Evolutionary conservation across 257 asterid genomes (phyloP), one percentile per base, ranked within the genome.

Genomic region (Ehretia macrophylla): DNA sequence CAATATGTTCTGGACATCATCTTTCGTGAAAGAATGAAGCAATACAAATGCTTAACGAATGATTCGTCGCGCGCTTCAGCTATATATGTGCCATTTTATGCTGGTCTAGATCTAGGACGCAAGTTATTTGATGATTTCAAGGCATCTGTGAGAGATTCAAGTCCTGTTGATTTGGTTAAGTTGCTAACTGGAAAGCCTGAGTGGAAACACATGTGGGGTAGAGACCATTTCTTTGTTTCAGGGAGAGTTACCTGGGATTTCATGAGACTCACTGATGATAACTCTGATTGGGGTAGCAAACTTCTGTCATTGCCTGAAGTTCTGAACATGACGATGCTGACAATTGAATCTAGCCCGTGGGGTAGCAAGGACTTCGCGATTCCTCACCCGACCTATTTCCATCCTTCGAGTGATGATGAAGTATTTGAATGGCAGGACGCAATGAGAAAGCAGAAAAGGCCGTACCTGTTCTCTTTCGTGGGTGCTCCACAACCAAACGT

Each of bases 301-400:
- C 47, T 42, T 10, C 8, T 42, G 16, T 42, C 47, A 42, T 10
- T 42, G 16, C 47, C 47, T 14, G 47, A 42, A 42, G 47, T 42
- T 42, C 47, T 42, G 1, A 42, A 42, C 47, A 42, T 42, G 47
- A 42, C 47, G 8, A 42, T 42, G 47, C 47, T 42, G 14, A 42
- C 47, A 49, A 49, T 56, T 56, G 60, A 56, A 56, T 56, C 60
- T 2, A 56, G 60, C 14, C 60, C 60, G 1, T 27, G 45, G 42
- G 16, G 60, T 10, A 56, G 16, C 11, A 56, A 56, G 5, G 45
- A 32, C 20, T 23, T 56, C 20, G 46, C 60, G 4, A 17, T 56
- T 56, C 60, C 60, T 2, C 32, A 56, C 32, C 60, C 60, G 17
- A 56, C 60, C 10, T 56, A 56, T 23, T 56, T 56, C 44, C 60